Conservation (phyloP, 805 yeast species). For the Cyberlindnera amylophila region DNA sequence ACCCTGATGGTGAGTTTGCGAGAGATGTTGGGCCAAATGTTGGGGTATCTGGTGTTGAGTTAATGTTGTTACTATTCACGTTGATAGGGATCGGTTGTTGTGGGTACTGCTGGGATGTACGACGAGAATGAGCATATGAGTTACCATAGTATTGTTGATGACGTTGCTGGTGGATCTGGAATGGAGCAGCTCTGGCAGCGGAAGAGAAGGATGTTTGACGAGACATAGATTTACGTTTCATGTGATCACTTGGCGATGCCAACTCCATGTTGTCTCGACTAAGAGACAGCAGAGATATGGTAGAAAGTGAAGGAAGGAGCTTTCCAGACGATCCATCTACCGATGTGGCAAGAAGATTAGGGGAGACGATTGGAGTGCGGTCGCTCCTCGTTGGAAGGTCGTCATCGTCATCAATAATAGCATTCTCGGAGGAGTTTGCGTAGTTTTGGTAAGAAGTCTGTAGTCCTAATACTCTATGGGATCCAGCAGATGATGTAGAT, state of each 20-base stretch:
- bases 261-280: slow-evolving; percentile 15
- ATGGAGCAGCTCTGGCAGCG: slow-evolving; percentile 12
- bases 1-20: slow-evolving; percentile 22
- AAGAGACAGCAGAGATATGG: slow-evolving; percentile 25
- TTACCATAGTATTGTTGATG: slow-evolving; percentile 15
- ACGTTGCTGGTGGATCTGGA: slow-evolving; percentile 21
- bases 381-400: slow-evolving; percentile 1
- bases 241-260: slow-evolving; percentile 9
- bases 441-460: slow-evolving; percentile 3
- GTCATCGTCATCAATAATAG: slow-evolving; percentile 21
- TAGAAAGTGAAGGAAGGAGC: slow-evolving; percentile 20
- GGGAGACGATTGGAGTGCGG: slow-evolving; percentile 16
- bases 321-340: slow-evolving; percentile 13
- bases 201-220: slow-evolving; percentile 19
- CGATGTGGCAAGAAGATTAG: slow-evolving; percentile 24
- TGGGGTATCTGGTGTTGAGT: slow-evolving; percentile 22
- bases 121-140: slow-evolving; percentile 8
- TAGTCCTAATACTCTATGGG: slow-evolving; percentile 4
- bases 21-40: slow-evolving; percentile 24
- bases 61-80: neutral
- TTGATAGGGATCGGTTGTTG: slow-evolving; percentile 15
- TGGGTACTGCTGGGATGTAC: slow-evolving; percentile 11
- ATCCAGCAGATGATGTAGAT: slow-evolving; percentile 3
- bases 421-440: slow-evolving; percentile 15
- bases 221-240: slow-evolving; percentile 14